These are phyloP conservation scores for Cryptococcus neoformans DNA, from an alignment of 1,284 basidiomycete genomes.

Conservation along the genomic window DNA sequence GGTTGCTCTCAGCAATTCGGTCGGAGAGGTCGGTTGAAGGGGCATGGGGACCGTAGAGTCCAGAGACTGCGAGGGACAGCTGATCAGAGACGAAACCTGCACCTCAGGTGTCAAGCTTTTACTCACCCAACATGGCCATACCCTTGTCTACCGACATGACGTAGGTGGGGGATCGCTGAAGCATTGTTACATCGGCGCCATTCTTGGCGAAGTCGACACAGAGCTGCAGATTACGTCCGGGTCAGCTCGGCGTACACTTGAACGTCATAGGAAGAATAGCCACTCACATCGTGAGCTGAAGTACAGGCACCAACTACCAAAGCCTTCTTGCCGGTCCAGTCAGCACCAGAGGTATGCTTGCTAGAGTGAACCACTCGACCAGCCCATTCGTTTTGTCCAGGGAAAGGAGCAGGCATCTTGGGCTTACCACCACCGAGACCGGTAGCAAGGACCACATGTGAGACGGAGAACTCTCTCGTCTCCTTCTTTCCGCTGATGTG, in stretches of 20 bases:
- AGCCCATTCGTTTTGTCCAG: slow-evolving; percentile 56
- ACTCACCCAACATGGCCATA: slow-evolving; percentile 7
- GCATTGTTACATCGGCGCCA: too few relatives aligned
- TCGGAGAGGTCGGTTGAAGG: slow-evolving; percentile 57
- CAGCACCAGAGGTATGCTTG: slow-evolving; percentile 53
- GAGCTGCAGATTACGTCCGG: slow-evolving; percentile 34
- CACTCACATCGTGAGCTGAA: slow-evolving; percentile 52
- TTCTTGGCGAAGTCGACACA: too few relatives aligned
- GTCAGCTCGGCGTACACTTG: not conserved
- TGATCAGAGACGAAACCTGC: slow-evolving; percentile 30
- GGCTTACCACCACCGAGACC: slow-evolving; percentile 60
- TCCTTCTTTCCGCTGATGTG: slow-evolving; percentile 34
- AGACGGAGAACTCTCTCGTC: slow-evolving; percentile 55
- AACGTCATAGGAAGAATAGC: too few relatives aligned
- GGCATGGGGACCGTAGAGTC: slow-evolving; percentile 55
- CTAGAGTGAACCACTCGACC: slow-evolving; percentile 60
- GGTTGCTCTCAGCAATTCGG: slow-evolving; percentile 54
- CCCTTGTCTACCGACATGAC: too few relatives aligned
- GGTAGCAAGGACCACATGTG: slow-evolving; percentile 56
- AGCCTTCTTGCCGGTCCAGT: slow-evolving; percentile 59
- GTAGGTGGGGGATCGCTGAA: too few relatives aligned
- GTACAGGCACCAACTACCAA: slow-evolving; percentile 62
- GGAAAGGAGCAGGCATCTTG: slow-evolving; percentile 50
- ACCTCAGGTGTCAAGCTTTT: not conserved
- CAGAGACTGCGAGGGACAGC: slow-evolving; percentile 22